Conservation (phyloP, 1,139 yeast species). For the Pichia kudriavzevii region DNA sequence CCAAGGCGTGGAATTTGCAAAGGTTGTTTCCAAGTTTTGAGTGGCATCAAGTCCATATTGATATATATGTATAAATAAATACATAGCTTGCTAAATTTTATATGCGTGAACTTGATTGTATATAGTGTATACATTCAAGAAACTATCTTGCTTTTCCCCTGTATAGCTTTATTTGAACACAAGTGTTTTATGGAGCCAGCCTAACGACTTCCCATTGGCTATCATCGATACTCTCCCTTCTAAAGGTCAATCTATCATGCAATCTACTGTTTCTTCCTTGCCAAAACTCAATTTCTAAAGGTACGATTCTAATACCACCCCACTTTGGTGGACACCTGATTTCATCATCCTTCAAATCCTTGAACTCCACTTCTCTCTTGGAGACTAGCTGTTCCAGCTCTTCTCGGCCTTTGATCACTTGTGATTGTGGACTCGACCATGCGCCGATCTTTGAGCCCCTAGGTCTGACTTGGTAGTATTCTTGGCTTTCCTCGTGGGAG, state of each 20-base stretch:
- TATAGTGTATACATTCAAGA: no score
- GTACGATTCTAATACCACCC: conserved; percentile 90
- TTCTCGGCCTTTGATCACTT: conserved; percentile 46
- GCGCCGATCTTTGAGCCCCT: conserved; percentile 93
- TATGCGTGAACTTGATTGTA: no score
- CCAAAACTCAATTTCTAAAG: conserved; percentile 93
- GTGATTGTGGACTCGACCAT: conserved; percentile 91
- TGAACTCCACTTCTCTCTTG: conserved; percentile 50
- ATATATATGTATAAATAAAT: no score
- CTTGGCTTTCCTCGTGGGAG: conserved; percentile 61
- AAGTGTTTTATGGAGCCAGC: conserved; percentile 70
- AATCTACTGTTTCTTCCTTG: conserved; percentile 88
- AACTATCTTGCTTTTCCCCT: no score
- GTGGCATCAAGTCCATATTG: no score
- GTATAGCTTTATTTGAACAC: no score
- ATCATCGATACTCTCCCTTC: conserved; percentile 41
- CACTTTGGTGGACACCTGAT: conserved; percentile 90
- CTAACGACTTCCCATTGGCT: conserved; percentile 58
- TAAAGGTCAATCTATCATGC: conserved; percentile 82
- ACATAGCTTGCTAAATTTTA: no score
- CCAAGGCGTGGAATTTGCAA: conserved; percentile 43
- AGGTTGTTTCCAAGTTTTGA: conserved; percentile 25
- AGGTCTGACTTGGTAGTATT: conserved; percentile 82
- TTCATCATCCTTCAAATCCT: conserved; percentile 43
- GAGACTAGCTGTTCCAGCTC: conserved; percentile 50